Evolutionary conservation across 2,329 filamentous ascomycete species (phyloP).

Genomic region (Karstenula rhodostoma): DNA sequence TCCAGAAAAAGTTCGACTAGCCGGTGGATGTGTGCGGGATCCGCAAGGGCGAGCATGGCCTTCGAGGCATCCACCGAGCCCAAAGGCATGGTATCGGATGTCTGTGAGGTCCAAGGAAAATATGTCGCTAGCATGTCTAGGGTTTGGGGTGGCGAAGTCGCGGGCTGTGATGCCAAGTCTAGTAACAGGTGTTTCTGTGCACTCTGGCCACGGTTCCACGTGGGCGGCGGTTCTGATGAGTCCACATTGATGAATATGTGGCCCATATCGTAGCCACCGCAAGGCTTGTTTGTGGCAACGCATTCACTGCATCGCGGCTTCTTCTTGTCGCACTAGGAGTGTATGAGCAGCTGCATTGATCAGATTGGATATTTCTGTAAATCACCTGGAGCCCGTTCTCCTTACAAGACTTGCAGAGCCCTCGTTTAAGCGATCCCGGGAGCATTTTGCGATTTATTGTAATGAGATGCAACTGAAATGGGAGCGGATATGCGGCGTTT

Average conservation of each 20-base stretch:
- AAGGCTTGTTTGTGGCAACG: conserved; percentile 23
- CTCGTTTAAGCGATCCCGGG: conserved; percentile 19
- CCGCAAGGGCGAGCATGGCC: conserved; percentile 14
- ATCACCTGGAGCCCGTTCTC: conserved; percentile 22
- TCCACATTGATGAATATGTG: conserved; percentile 33
- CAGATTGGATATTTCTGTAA: not conserved
- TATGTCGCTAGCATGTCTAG: conserved; percentile 7
- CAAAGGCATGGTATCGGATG: conserved; percentile 4
- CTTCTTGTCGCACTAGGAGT: conserved; percentile 31
- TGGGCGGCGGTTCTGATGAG: conserved; percentile 26
- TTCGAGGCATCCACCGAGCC: conserved; percentile 7
- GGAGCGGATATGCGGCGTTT: not conserved
- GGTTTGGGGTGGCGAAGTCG: conserved; percentile 12
- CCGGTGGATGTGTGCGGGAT: conserved; percentile 19
- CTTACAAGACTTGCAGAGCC: conserved; percentile 27
- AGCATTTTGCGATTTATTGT: conserved; percentile 17
- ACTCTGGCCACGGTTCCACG: conserved; percentile 29
- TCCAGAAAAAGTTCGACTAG: conserved; percentile 28
- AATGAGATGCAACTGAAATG: not conserved
- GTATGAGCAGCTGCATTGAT: conserved; percentile 7
- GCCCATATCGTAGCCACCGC: conserved; percentile 31
- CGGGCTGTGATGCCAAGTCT: conserved; percentile 28
- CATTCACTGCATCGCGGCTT: conserved; percentile 31
- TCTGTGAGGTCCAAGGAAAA: not conserved
- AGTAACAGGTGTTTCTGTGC: conserved; percentile 32